phyloP scores from a whole-genome alignment of 805 yeast species.

The Hyphopichia homilentoma region DNA sequence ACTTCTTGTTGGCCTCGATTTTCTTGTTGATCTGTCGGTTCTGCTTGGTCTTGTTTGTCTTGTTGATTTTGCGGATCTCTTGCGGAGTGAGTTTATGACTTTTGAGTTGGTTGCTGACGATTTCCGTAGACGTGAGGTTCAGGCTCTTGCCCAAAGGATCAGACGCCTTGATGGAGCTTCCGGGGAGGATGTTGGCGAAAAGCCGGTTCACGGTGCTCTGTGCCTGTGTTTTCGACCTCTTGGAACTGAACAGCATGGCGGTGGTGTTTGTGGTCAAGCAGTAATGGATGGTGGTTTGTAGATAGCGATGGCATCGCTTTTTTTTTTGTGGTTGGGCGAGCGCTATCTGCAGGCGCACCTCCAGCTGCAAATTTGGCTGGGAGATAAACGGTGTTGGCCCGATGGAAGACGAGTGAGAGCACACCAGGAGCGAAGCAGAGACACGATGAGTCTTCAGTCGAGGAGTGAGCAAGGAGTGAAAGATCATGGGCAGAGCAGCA shows the following conservation, averaged over 20 bases:
- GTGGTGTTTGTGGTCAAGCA: not conserved
- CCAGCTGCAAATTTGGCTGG: too few relatives aligned
- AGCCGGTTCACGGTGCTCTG: conserved; percentile 40
- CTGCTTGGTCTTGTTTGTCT: conserved; percentile 15
- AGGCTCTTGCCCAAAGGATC: not conserved
- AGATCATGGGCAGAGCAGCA: too few relatives aligned
- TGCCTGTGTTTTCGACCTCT: conserved; percentile 31
- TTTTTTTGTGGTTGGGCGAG: too few relatives aligned
- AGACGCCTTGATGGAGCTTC: not conserved
- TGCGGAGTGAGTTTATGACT: conserved; percentile 7
- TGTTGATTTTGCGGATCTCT: conserved; percentile 16
- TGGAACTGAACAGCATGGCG: conserved; percentile 23
- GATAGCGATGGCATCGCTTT: conserved; percentile 1
- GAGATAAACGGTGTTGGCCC: too few relatives aligned
- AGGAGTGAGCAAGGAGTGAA: too few relatives aligned
- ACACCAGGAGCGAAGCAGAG: too few relatives aligned
- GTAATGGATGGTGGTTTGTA: not conserved
- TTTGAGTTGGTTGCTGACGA: conserved; percentile 12
- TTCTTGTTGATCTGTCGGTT: conserved; percentile 25
- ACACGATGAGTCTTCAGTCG: too few relatives aligned
- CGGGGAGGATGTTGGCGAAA: conserved; percentile 16
- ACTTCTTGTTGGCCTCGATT: conserved; percentile 25
- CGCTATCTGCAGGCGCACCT: not conserved
- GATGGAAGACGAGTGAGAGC: too few relatives aligned
- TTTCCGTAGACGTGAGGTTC: conserved; percentile 14